Evolutionary conservation across 116 monocot genomes (phyloP).

Genomic region (Cymodocea nodosa): DNA sequence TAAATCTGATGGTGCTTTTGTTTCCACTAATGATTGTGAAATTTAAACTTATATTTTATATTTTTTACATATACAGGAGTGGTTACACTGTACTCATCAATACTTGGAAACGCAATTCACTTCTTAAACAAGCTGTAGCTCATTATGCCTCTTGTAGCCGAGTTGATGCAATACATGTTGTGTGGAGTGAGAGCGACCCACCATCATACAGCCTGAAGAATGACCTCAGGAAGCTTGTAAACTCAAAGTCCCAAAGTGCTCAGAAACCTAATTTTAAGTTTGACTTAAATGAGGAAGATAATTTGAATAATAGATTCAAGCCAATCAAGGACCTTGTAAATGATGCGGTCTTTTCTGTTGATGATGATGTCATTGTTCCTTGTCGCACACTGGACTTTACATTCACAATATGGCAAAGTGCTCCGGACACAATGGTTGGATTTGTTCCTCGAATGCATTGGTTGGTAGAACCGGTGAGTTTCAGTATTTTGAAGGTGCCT

Average conservation of each 20-base stretch:
- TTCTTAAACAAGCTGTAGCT: slow-evolving; percentile 35
- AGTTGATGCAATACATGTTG: slow-evolving; percentile 25
- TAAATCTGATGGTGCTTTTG: background rate
- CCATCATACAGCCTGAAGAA: slow-evolving; percentile 13
- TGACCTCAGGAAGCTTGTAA: slow-evolving; percentile 10
- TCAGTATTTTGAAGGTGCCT: too few relatives aligned
- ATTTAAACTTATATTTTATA: background rate
- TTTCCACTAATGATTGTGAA: background rate
- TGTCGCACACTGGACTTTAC: slow-evolving; percentile 43
- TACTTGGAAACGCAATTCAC: slow-evolving; percentile 35
- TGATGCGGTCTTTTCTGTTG: slow-evolving; percentile 63
- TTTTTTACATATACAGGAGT: slow-evolving; percentile 10
- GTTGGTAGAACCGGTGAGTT: slow-evolving; percentile 18
- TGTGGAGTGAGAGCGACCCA: slow-evolving; percentile 38
- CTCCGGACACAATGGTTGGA: slow-evolving; percentile 53
- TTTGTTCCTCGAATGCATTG: slow-evolving; percentile 79
- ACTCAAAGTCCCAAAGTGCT: slow-evolving; percentile 4
- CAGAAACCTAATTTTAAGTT: slow-evolving; percentile 22
- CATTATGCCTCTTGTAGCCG: slow-evolving; percentile 38
- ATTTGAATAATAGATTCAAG: slow-evolving; percentile 70
- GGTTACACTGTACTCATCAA: slow-evolving; percentile 36
- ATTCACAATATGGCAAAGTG: slow-evolving; percentile 50
- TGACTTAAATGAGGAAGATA: slow-evolving; percentile 49
- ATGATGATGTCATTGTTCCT: slow-evolving; percentile 66
- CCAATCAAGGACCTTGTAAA: slow-evolving; percentile 26